These are phyloP conservation scores for Dichomitus squalens DNA, from an alignment of 1,284 basidiomycete species.

Conservation along the genomic window DNA sequence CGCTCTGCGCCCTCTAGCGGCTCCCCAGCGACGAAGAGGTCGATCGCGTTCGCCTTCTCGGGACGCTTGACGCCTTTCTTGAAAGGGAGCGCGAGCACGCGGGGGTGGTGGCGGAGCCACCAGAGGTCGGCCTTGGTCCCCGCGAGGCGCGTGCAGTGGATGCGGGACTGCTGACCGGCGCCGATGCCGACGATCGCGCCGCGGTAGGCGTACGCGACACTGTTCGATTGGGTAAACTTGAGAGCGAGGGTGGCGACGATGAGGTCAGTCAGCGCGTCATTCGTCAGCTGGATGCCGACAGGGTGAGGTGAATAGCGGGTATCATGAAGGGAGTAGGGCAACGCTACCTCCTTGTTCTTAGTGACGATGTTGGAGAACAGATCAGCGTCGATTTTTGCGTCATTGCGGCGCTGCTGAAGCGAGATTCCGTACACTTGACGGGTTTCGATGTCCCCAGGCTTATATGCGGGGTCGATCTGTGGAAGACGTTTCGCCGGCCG, in stretches of 20 bases:
- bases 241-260: slow-evolving; percentile 95
- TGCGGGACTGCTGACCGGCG: slow-evolving; percentile 97
- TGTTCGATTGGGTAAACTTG: slow-evolving; percentile 99
- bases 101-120: slow-evolving; percentile 98
- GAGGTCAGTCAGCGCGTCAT: slow-evolving; percentile 78
- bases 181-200: slow-evolving; percentile 96
- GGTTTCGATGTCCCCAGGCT: slow-evolving; percentile 82
- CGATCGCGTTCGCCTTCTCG: slow-evolving; percentile 98
- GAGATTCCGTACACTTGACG: slow-evolving; percentile 95
- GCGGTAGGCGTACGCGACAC: slow-evolving; percentile 93
- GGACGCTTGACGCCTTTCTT: slow-evolving; percentile 98
- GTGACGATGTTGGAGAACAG: slow-evolving; percentile 92
- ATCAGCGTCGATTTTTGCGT: slow-evolving; percentile 82
- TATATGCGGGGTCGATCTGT: slow-evolving; percentile 85
- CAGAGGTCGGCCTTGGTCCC: slow-evolving; percentile 98
- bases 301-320: neutral
- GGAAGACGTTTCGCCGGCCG: too few relatives aligned
- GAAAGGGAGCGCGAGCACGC: slow-evolving; percentile 90
- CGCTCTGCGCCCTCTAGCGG: slow-evolving; percentile 87
- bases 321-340: neutral
- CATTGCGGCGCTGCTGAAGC: slow-evolving; percentile 91
- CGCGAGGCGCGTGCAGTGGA: slow-evolving; percentile 98
- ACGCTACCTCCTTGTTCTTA: slow-evolving; percentile 77
- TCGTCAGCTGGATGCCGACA: slow-evolving; percentile 57
- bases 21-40: slow-evolving; percentile 93